Percentiles rank a stretch among this genome's conserved stretches.
These are phyloP conservation scores for Saccharomyces hybrid DNA, from an alignment of 1,139 yeast genomes.

Conservation along the genomic window DNA sequence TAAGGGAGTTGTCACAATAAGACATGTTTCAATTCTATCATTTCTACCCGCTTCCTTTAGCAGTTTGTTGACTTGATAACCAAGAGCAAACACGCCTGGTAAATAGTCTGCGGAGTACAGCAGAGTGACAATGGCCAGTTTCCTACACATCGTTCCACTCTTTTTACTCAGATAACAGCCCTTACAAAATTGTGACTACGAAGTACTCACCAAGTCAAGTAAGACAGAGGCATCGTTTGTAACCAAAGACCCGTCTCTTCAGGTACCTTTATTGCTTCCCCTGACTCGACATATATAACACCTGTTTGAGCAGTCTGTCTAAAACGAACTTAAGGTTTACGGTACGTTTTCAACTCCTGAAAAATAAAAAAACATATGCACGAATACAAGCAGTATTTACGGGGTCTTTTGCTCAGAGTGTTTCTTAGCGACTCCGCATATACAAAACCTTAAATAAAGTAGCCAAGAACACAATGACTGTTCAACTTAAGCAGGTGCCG, in stretches of 20 bases:
- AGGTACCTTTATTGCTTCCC: neutral
- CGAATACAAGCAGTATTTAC: neutral
- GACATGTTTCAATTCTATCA: conserved; percentile 10
- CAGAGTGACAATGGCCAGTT: conserved; percentile 55
- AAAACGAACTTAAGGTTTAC: neutral
- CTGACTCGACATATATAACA: neutral
- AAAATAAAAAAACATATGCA: neutral
- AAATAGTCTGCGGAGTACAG: conserved; percentile 59
- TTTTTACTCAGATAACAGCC: too few relatives aligned
- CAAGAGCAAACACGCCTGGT: conserved; percentile 71
- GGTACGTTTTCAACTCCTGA: neutral
- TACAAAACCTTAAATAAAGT: neutral
- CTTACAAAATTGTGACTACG: neutral
- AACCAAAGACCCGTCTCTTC: neutral
- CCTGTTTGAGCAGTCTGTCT: neutral
- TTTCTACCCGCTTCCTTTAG: conserved; percentile 8
- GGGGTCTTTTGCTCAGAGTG: neutral
- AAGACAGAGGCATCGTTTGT: neutral
- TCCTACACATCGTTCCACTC: neutral
- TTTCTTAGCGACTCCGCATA: neutral
- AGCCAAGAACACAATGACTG: neutral
- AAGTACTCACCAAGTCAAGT: neutral
- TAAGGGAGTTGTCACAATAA: conserved; percentile 20
- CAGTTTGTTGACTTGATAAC: conserved; percentile 26
- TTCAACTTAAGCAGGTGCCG: neutral